Conservation (phyloP, 331 rosid species). For the Phaseolus coccineus region DNA sequence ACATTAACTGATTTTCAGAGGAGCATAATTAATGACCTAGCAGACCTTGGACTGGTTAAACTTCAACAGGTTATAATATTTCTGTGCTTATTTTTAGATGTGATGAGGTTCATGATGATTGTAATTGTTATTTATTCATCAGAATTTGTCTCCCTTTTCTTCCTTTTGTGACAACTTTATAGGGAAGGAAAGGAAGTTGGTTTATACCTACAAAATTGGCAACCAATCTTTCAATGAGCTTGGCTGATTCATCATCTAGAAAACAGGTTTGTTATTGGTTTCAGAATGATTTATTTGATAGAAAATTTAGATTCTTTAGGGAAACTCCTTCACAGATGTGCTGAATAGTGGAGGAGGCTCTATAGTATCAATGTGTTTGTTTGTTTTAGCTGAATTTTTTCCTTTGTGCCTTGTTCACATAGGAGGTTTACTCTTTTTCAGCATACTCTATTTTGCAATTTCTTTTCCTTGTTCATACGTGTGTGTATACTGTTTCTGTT, state of each 20-base stretch:
- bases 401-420: slow-evolving; percentile 11
- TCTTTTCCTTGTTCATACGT: slow-evolving; percentile 30
- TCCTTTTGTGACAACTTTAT: slow-evolving; percentile 37
- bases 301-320: slow-evolving; percentile 31
- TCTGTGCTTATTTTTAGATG: slow-evolving; percentile 41
- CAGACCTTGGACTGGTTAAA: slow-evolving; percentile 93
- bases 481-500: slow-evolving; percentile 1
- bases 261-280: slow-evolving; percentile 60
- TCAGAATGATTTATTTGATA: slow-evolving; percentile 20
- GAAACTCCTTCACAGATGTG: slow-evolving; percentile 26
- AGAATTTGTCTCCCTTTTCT: neutral
- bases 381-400: slow-evolving; percentile 31
- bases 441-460: neutral
- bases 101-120: slow-evolving; percentile 37
- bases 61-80: slow-evolving; percentile 81
- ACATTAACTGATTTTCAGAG: slow-evolving; percentile 80
- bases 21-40: slow-evolving; percentile 75
- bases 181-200: slow-evolving; percentile 98
- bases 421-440: slow-evolving; percentile 1
- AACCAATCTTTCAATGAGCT: slow-evolving; percentile 89
- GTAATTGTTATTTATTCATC: slow-evolving; percentile 28
- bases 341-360: slow-evolving; percentile 5
- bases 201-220: slow-evolving; percentile 94
- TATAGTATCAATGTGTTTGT: slow-evolving; percentile 21
- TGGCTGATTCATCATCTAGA: slow-evolving; percentile 82